Evolutionary conservation across 352 stramenopile species (phyloP).

Genomic region (Pythium rhizo-oryzae): DNA sequence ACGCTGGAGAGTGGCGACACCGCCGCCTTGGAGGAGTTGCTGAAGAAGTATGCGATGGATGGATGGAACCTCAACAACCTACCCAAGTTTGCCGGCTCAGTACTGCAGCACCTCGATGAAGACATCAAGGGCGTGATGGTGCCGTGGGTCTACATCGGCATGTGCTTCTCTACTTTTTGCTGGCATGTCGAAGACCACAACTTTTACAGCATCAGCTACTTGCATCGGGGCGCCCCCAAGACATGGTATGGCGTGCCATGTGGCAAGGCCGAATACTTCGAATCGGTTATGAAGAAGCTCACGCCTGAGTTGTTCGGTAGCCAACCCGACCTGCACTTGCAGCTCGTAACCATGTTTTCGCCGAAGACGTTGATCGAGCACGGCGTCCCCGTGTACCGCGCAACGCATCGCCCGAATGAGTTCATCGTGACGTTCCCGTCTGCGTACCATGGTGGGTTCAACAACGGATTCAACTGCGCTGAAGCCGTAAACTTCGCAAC

Average conservation of each 20-base stretch:
- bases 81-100: slow-evolving; percentile 91
- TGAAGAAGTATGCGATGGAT: slow-evolving; percentile 78
- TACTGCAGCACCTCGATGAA: slow-evolving; percentile 96
- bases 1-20: slow-evolving; percentile 23
- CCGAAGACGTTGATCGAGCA: slow-evolving; percentile 70
- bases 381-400: slow-evolving; percentile 94
- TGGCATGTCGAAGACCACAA: slow-evolving; percentile 99
- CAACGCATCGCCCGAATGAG: slow-evolving; percentile 95
- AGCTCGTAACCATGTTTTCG: slow-evolving; percentile 89
- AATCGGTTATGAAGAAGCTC: slow-evolving; percentile 89
- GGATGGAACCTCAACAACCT: slow-evolving; percentile 99
- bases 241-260: slow-evolving; percentile 98
- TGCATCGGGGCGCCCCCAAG: slow-evolving; percentile 97
- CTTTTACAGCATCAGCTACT: slow-evolving; percentile 99
- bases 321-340: slow-evolving; percentile 96
- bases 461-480: slow-evolving; percentile 95
- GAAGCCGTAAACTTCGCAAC: slow-evolving; percentile 93
- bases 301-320: slow-evolving; percentile 95
- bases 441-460: slow-evolving; percentile 98
- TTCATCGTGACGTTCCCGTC: slow-evolving; percentile 99
- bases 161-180: slow-evolving; percentile 99
- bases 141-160: slow-evolving; percentile 99
- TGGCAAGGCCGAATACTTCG: slow-evolving; percentile 89
- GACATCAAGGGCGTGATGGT: slow-evolving; percentile 99
- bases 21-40: slow-evolving; percentile 47